Evolutionary conservation across 345 rosid species (phyloP).

Genomic region (Eucalyptus brandiana): DNA sequence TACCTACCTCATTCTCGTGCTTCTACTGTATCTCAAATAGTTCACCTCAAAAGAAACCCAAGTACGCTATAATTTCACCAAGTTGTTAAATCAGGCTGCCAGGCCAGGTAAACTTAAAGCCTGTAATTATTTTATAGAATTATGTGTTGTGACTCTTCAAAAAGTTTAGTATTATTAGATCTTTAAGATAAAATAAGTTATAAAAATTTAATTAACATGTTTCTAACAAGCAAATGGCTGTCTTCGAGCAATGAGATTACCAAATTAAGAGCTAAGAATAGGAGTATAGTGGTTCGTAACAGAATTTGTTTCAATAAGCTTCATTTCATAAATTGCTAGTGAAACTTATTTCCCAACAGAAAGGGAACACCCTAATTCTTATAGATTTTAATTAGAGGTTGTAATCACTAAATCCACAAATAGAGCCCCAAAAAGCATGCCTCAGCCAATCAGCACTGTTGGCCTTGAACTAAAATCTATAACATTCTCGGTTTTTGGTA

Average conservation of each 20-base stretch:
- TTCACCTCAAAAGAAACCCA: not conserved
- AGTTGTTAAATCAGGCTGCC: not conserved
- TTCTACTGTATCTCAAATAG: not conserved
- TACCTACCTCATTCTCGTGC: not conserved
- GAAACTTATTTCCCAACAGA: not conserved
- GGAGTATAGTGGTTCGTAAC: not conserved
- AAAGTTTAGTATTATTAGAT: not conserved
- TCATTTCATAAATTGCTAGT: not conserved
- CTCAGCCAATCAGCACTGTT: not conserved
- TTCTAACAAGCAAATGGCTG: not conserved
- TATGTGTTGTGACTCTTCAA: not conserved
- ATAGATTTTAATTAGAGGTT: not conserved
- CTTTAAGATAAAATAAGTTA: not conserved
- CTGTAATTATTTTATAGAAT: not conserved
- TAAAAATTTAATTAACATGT: not conserved
- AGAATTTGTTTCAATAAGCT: not conserved
- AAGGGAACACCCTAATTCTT: not conserved
- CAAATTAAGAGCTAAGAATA: not conserved
- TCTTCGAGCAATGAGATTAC: not conserved
- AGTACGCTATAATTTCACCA: not conserved
- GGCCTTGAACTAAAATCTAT: not conserved
- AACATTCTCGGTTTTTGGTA: not conserved
- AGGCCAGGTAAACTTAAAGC: not conserved
- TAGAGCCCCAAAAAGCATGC: not conserved
- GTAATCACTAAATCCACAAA: not conserved